These are phyloP conservation scores for Wakefieldia striispora DNA, from an alignment of 768 basidiomycete genomes.

Conservation along the genomic window DNA sequence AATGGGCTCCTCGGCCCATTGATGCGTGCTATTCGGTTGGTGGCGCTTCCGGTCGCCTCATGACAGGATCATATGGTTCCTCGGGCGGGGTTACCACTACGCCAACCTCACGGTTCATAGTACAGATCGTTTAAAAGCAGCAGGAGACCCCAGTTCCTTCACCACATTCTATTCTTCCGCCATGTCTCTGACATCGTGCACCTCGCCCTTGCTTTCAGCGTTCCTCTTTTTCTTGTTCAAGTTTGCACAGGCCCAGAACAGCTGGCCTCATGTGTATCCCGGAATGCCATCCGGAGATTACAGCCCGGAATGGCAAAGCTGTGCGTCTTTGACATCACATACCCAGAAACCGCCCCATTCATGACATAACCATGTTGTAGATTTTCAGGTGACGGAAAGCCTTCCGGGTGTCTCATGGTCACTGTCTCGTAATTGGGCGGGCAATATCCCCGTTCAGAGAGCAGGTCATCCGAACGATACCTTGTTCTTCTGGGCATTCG, in stretches of 20 bases:
- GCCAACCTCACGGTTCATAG: too few species aligned
- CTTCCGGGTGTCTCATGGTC: conserved; percentile 59
- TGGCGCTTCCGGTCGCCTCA: too few species aligned
- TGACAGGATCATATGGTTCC: too few species aligned
- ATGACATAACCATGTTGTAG: conserved; percentile 28
- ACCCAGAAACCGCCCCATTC: neutral
- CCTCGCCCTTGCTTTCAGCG: neutral
- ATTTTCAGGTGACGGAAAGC: conserved; percentile 52
- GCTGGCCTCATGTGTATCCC: conserved; percentile 40
- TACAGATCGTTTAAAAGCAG: neutral
- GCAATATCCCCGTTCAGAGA: conserved; percentile 61
- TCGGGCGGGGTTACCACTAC: too few species aligned
- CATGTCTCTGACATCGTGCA: neutral
- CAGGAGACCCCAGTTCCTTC: neutral
- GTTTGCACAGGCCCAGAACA: neutral
- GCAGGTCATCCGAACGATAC: conserved; percentile 60
- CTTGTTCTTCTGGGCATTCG: conserved; percentile 63
- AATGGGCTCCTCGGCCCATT: too few species aligned
- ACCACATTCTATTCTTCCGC: neutral
- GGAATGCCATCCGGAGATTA: conserved; percentile 44
- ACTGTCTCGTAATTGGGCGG: conserved; percentile 50
- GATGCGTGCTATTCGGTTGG: too few species aligned
- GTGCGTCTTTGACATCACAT: conserved; percentile 33
- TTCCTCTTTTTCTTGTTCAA: neutral
- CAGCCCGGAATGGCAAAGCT: conserved; percentile 57